Base-by-base conservation (phyloP, 2,329 filamentous ascomycete genomes). In the Alternaria triticimaculans region DNA sequence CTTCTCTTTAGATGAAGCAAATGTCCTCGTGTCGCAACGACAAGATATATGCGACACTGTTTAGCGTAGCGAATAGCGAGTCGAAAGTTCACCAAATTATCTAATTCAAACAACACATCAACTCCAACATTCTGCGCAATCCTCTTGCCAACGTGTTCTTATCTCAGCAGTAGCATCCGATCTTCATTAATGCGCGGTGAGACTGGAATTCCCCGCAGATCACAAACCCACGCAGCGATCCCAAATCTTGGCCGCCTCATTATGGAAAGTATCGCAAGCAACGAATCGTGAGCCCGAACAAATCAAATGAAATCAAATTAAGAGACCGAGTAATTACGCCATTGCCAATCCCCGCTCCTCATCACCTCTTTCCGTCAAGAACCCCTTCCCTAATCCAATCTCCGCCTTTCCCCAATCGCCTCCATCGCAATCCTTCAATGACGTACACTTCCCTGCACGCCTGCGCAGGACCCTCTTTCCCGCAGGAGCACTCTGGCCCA, bases 51-150 rank as follows among this genome's bases (percentile, higher is more conserved):
- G 23, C 45, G 58, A 26, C 58, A 50, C 33, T 37, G 15, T 60
- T 33, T 56, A 56, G 49, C 46, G 33, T 44, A 50, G 44, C 37
- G 37, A 41, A 41, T 37, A 37, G 37, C 48, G 23, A 53, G 30
- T 53, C 30, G 14, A 53, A 57, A 33, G 53, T 25, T 56, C 41
- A 46, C 12, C 33, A 61, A 28, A 61, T 26, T 28, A 61, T 26
- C 25, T 57, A 61, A 61, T 61, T 50, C 44, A 45, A 45, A 57
- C 15, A 28, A 33, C 12, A 20, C 55, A 51, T 49, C 37, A 57
- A 50, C 49, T 41, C 28, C 12, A 23, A 14, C 21, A 30, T 53
- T n/a, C 21, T 53, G 49, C 49, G 14, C 37, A 9, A 25, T 25
- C 12, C 8, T 2, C 12, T 33, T 23, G 37, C 37, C 20, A n/a